Conservation (phyloP, 192 early-diverging fungal genomes). For the Entomortierella beljakovae region DNA sequence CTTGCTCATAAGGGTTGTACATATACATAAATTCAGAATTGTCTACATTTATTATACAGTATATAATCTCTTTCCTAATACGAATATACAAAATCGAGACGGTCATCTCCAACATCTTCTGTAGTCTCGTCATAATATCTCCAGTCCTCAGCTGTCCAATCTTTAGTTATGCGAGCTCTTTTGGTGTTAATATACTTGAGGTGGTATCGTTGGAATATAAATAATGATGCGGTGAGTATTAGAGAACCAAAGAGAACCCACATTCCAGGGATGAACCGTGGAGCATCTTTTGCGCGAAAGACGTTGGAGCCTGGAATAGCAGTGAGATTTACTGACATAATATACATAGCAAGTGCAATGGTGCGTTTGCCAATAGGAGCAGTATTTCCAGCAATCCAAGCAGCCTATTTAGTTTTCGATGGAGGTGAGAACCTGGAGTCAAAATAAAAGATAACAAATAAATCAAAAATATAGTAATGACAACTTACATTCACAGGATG, state of each 20-base stretch:
- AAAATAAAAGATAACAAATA: too few species aligned
- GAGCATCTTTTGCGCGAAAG: constrained; percentile 56
- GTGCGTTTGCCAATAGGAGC: constrained; percentile 55
- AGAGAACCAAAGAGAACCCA: constrained; percentile 59
- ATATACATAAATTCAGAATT: background rate
- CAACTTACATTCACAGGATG: constrained; percentile 49
- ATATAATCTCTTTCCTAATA: constrained; percentile 5
- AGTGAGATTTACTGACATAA: constrained; percentile 56
- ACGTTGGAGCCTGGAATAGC: constrained; percentile 47
- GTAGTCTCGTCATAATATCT: constrained; percentile 65
- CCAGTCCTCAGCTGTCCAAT: constrained; percentile 62
- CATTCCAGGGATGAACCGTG: constrained; percentile 63
- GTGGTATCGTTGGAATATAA: constrained; percentile 56
- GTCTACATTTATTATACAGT: background rate
- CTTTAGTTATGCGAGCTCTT: constrained; percentile 61
- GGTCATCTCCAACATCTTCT: constrained; percentile 60
- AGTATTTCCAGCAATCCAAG: constrained; percentile 57
- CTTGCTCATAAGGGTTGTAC: too few species aligned
- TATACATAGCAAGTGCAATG: constrained; percentile 57
- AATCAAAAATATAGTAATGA: constrained; percentile 12
- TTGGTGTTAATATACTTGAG: constrained; percentile 60
- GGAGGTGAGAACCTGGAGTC: too few species aligned
- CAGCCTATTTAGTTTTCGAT: constrained; percentile 19
- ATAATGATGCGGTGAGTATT: constrained; percentile 45
- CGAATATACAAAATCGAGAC: constrained; percentile 64